Evolutionary conservation across 148 eudicot species (phyloP).

Genomic region (Rhododendron simsii): DNA sequence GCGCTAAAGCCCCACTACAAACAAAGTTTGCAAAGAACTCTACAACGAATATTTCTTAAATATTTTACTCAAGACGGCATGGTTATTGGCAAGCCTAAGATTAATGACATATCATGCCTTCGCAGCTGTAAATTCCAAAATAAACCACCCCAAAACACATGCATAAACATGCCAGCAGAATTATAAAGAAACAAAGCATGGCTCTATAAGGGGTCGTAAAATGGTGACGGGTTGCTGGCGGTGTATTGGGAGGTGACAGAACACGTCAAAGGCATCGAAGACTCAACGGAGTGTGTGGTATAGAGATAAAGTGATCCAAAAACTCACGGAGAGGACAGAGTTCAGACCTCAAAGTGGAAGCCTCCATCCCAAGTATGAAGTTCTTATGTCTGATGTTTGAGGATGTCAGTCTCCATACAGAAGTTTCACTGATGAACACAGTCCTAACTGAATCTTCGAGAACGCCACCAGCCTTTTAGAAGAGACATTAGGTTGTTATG

Average conservation of each 20-base stretch:
- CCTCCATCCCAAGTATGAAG: background rate
- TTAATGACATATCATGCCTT: background rate
- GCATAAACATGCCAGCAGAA: background rate
- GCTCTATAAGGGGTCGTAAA: background rate
- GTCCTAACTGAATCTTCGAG: background rate
- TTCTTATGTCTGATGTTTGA: background rate
- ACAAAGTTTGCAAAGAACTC: background rate
- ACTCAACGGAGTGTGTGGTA: background rate
- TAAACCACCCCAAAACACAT: background rate
- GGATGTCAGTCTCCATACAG: background rate
- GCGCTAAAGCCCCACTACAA: background rate
- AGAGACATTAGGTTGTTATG: background rate
- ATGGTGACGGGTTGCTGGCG: background rate
- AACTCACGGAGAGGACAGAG: background rate
- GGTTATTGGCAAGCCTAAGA: background rate
- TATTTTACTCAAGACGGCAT: background rate
- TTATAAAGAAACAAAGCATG: background rate
- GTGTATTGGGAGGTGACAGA: background rate
- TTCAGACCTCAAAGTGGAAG: background rate
- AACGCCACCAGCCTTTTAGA: background rate
- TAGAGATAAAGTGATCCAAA: background rate
- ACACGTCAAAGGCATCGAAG: background rate
- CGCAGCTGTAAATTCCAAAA: background rate
- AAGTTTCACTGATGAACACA: background rate
- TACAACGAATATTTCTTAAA: background rate